Evolutionary conservation across 106 monocot species (phyloP), one percentile per base, ranked within the genome.

Genomic region (Dioscorea alata): DNA sequence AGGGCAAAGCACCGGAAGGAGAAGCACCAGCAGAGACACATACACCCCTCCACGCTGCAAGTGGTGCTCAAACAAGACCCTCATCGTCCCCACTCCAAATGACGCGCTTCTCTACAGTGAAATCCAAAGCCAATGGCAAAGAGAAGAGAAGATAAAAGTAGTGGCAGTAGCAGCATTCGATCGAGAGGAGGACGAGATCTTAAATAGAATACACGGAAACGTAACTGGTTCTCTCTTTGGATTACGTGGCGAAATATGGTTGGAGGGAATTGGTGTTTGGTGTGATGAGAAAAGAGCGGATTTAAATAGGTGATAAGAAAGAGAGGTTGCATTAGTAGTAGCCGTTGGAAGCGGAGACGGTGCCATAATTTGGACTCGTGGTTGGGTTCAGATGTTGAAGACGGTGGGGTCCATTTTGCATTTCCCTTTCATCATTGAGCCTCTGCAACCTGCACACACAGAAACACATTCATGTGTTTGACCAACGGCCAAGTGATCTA

Each of bases 1-100:
- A 16, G 91, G 85, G 61, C 48, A 83, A 63, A 88, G 23, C 33
- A 65, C 57, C 15, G 90, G 90, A 25, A 90, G 76, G 24, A 90
- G 57, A 12, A 88, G 76, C 15, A 83, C 65, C 33, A 82, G 64
- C 16, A 74, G 57, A 19, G 83, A 80, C 15, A 65, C 84, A 12
- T 76, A 31, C 3, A 75, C 72, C 16, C 66, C 82, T 0, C 62
- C 60, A 18, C 78, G 23, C 23, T 72, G 71, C 9, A 54, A 33
- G 33, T 77, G 80, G 49, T 72, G 33, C 21, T 78, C 74, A 23
- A 22, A n/a, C 60, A 61, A 72, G 49, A 18, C 32, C 53, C 57
- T 72, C 28, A 67, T 31, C 75, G 71, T 60, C 48, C 10, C 60
- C 57, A 19, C 19, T 54, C 13, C 19, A 5, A 42, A 42, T 19